Evolutionary conservation across 345 rosid genomes (phyloP), one percentile per base, ranked within the genome.

Genomic region (Bruguiera gymnorhiza): DNA sequence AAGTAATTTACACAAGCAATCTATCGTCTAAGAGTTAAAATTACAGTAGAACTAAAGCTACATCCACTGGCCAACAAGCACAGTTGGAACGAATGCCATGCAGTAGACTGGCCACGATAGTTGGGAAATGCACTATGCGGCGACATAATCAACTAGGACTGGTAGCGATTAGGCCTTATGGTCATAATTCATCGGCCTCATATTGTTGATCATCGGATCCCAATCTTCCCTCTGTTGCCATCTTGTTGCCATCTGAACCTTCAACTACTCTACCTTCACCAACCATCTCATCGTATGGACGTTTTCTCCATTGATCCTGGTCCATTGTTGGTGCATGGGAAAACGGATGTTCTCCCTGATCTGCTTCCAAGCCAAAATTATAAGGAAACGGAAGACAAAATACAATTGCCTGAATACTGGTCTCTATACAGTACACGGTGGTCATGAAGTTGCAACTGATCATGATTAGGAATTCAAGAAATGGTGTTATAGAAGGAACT

Each of bases 361-460:
- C 87, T 87, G 87, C 52, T 78, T 73, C 70, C 57, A 58, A 70
- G 61, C 67, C 83, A 78, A 75, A 75, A 71, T 46, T 37, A 64
- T 27, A 61, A 37, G 60, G 46, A 48, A 69, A 10, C 53, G 59
- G 60, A 53, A 59, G 51, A 67, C 36, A 71, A 3, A 63, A 60
- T 43, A 69, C 63, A 13, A 67, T 70, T 66, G 71, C 39, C 68
- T 76, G 70, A 54, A 66, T 69, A 15, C 5, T 9, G 60, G 18
- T 24, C 18, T 56, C 23, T 56, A 11, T 55, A 2, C 29, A 23
- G 20, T 23, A 8, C 30, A 23, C 13, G 27, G 24, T 26, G 27
- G 15, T 9, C 6, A 7, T 55, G 59, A 43, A 43, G 6, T 13
- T 43, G 63, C 46, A 43, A 30, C 21, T 13, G 34, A 23, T 54